Base-by-base conservation (phyloP, 257 asterid genomes). In the Nicotiana attenuata region DNA sequence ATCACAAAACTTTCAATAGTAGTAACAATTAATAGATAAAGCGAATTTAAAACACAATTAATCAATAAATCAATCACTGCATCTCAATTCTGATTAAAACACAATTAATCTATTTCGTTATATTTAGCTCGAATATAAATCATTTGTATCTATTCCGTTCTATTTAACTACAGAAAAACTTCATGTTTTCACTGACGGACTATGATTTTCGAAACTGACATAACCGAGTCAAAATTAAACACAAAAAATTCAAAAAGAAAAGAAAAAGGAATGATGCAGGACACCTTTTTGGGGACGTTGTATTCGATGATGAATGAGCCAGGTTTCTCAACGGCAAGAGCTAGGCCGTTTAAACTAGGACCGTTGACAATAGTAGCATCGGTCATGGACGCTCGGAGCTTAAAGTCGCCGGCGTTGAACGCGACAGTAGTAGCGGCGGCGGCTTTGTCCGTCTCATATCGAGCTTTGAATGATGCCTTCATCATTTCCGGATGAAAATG, bases 321-420 rank as follows among this genome's bases (percentile, higher is more conserved):
- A 10, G 99, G 99, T 80, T 92, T 94, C 80, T 96, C 98, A 78
- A 96, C 83, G 57, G 94, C 95, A 28, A 96, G 73, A 80, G 92
- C 89, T 50, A 96, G 82, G 76, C 99, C 99, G 83, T 91, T 91
- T 86, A 94, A 85, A 90, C 87, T 84, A 82, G 98, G 99, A 85
- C 98, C 99, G 80, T 89, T 86, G 89, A 89, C 88, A 71, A 96
- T 77, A 77, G 98, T 94, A 85, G 98, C 97, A 17, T 96, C 99
- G 33, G 98, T 96, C 88, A 94, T 85, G 83, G 97, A 88, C 60
- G 97, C 98, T 35, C 94, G 92, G 85, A 96, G 94, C 91, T 84
- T 96, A 85, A 96, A 76, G 86, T 96, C 98, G 14, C 97, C 97
- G 92, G 97, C 95, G 88, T 90, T 96, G 89, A 90, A 80, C 84